Evolutionary conservation across 106 monocot genomes (phyloP).

Genomic region (Dendrobium catenatum): DNA sequence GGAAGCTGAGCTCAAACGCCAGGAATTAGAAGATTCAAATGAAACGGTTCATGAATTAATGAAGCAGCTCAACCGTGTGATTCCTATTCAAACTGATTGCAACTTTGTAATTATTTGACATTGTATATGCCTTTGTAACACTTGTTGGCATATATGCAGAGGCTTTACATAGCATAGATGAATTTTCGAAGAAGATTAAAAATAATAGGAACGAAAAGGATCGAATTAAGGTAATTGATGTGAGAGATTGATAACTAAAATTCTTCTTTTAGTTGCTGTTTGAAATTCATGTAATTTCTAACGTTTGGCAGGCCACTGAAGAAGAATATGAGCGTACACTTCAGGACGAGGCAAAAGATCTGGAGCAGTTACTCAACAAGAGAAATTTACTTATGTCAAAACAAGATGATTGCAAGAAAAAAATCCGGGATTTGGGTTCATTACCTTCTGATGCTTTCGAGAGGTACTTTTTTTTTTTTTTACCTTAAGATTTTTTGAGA

Average conservation of each 20-base stretch:
- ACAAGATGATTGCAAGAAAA: constrained; percentile 87
- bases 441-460: constrained; percentile 98
- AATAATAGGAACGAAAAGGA: constrained; percentile 52
- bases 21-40: constrained; percentile 61
- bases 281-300: background rate
- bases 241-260: background rate
- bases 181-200: constrained; percentile 36
- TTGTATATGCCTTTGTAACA: background rate
- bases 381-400: constrained; percentile 71
- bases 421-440: constrained; percentile 91
- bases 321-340: constrained; percentile 60
- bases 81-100: background rate
- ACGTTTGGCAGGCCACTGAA: constrained; percentile 50
- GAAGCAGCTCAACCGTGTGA: constrained; percentile 58
- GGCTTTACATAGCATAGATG: constrained; percentile 39
- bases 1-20: constrained; percentile 58
- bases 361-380: constrained; percentile 75
- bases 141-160: constrained; percentile 22
- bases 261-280: background rate
- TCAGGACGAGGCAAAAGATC: constrained; percentile 85
- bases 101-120: background rate
- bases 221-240: constrained; percentile 41
- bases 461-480: constrained; percentile 35
- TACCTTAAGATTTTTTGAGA: background rate
- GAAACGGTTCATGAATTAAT: constrained; percentile 56